Conservation (phyloP, 805 yeast genomes). For the Priceomyces castillae region DNA sequence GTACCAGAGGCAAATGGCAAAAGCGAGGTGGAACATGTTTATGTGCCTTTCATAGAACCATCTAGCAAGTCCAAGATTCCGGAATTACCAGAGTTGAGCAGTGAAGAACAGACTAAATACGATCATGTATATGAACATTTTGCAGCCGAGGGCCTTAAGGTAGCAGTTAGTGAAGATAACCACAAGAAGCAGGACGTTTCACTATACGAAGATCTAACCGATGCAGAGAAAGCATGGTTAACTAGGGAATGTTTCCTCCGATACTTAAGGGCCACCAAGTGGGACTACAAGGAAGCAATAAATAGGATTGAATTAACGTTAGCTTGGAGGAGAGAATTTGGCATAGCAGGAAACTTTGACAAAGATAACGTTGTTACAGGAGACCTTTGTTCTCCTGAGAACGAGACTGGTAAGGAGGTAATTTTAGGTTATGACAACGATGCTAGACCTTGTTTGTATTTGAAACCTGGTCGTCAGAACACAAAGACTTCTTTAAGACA, state of each 20-base stretch:
- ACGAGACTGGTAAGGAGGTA: slow-evolving; percentile 89
- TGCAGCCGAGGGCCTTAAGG: slow-evolving; percentile 45
- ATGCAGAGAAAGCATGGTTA: slow-evolving; percentile 82
- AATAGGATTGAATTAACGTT: slow-evolving; percentile 72
- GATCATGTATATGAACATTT: slow-evolving; percentile 62
- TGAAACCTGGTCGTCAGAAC: slow-evolving; percentile 94
- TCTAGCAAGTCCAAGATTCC: slow-evolving; percentile 41
- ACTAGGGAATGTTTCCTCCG: slow-evolving; percentile 88
- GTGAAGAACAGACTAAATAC: slow-evolving; percentile 60
- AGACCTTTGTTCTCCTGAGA: slow-evolving; percentile 59
- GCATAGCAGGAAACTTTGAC: slow-evolving; percentile 43
- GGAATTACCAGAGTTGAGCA: slow-evolving; percentile 48
- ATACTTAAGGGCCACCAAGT: slow-evolving; percentile 90
- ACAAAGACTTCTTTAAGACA: slow-evolving; percentile 87
- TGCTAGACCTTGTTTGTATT: slow-evolving; percentile 85
- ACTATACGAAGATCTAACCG: slow-evolving; percentile 25
- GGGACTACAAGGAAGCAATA: slow-evolving; percentile 72
- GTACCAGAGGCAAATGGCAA: background rate
- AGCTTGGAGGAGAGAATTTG: slow-evolving; percentile 94
- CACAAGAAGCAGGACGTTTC: slow-evolving; percentile 38
- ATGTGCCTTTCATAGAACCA: slow-evolving; percentile 20
- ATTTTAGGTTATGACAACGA: slow-evolving; percentile 88
- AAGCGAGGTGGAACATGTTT: slow-evolving; percentile 10
- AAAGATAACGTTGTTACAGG: slow-evolving; percentile 54
- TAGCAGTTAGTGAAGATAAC: slow-evolving; percentile 51